A percentile compares a stretch with the other conserved stretches of the same genome.
phyloP scores from a whole-genome alignment of 116 monocot species.

The Papilionanthe hybrid region DNA sequence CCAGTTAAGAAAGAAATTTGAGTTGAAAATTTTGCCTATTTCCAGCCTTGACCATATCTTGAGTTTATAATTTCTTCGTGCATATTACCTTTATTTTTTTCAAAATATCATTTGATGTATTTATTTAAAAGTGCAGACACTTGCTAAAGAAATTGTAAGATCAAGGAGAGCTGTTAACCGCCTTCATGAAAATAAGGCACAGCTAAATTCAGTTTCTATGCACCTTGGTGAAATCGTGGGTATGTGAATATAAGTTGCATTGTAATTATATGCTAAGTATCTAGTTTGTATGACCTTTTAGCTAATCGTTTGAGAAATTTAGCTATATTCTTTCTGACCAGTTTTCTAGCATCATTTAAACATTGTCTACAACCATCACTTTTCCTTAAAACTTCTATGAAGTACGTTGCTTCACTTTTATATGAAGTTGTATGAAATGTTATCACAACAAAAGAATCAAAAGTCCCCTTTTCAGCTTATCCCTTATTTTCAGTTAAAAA shows the following conservation, averaged over 20 bases:
- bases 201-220: slow-evolving; percentile 95
- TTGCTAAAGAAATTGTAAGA: slow-evolving; percentile 98
- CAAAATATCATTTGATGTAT: slow-evolving; percentile 1
- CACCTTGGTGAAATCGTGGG: slow-evolving; percentile 93
- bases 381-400: not conserved
- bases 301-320: not conserved
- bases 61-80: not conserved
- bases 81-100: slow-evolving; percentile 1
- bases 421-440: not conserved
- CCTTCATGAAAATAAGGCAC: slow-evolving; percentile 95
- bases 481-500: slow-evolving; percentile 6
- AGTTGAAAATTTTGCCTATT: not conserved
- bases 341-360: not conserved
- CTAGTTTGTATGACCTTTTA: not conserved
- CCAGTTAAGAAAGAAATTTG: not conserved
- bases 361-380: not conserved
- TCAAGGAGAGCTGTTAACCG: slow-evolving; percentile 86
- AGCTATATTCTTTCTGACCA: not conserved
- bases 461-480: not conserved
- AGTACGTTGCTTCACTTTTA: not conserved
- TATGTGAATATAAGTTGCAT: slow-evolving; percentile 16
- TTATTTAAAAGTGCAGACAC: slow-evolving; percentile 37
- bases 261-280: not conserved
- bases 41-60: not conserved
- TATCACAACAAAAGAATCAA: not conserved